Base-by-base conservation (phyloP, 495 filamentous ascomycete genomes). In the Corynascus novoguineensis region DNA sequence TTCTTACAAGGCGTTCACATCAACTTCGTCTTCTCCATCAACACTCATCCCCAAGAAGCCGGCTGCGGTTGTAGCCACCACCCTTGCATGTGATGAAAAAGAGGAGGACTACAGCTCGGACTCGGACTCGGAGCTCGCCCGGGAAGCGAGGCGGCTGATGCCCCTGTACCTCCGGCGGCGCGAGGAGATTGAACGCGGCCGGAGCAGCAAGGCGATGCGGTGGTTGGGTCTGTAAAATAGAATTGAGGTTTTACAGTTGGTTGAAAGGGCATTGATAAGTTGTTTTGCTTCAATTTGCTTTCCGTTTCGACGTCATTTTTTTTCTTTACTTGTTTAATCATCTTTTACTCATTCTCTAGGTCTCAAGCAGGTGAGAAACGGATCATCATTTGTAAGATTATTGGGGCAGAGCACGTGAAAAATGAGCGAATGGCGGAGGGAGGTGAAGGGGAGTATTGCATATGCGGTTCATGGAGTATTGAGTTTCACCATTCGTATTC, bases 201-300 rank as follows among this genome's bases (percentile, higher is more conserved):
- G 42, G 37, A 37, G 44, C 5, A 44, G 52, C 27, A 68, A 68
- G 59, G 66, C 66, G 7, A 25, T 64, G 49, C 58, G 40, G 57
- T 62, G 53, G 61, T 53, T 68, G 45, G 64, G 64, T 4, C 6
- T 66, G n/a, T n/a, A n/a, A n/a, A n/a, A 58, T 29, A 17, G 47
- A 38, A 31, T 53, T 21, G 21, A 2, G 24, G n/a, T 12, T 8
- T 28, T 12, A n/a, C 17, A 2, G 5, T 24, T 34, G 8, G 29
- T 35, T 5, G 12, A 44, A 15, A 44, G 6, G 21, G n/a, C n/a
- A n/a, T n/a, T n/a, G n/a, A n/a, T n/a, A 38, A 12, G 35, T 38
- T 5, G 35, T 38, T 5, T n/a, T n/a, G n/a, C n/a, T n/a, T n/a
- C n/a, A n/a, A n/a, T n/a, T n/a, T n/a, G n/a, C n/a, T n/a, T n/a